Evolutionary conservation across 495 filamentous ascomycete genomes (phyloP), one percentile per base, ranked within the genome.

Genomic region (Rhizodiscina lignyota): DNA sequence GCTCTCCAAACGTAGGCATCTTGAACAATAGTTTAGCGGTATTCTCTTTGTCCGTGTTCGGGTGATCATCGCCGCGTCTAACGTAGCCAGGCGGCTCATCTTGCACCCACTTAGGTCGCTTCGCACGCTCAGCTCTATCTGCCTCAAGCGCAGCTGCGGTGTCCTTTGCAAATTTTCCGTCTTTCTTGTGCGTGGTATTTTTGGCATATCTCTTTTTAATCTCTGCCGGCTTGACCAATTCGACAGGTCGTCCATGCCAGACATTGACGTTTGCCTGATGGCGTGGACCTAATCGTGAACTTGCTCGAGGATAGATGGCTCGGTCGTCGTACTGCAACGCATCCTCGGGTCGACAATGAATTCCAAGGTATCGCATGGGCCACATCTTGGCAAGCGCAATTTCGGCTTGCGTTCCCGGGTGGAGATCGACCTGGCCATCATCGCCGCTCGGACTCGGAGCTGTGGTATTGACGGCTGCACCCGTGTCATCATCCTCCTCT

Each of bases 281-380:
- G 32, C 83, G 74, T 4, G 87, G 80, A 8, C 91, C 91, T 20
- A 96, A 57, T 6, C 91, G 79, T 37, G 89, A 96, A 48, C 83
- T 89, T 17, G 89, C 89, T 37, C 91, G 77, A 15, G 89, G 89
- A 45, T 94, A 96, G 40, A 96, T 96, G 2, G 58, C 56, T 32
- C 91, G 80, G 55, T 99, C 89, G 47, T 99, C 91, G 50, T 92
- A 91, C 50, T 99, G 91, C 12, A 99, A 60, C 3, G 83, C 89
- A 63, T 99, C 89, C 58, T 99, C 89, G 8, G 91, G 80, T 38
- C 83, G 75, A 55, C 89, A 94, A 58, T 99, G 91, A 38, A 93
- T 84, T 2, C 89, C 89, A 12, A 96, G 60, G 50, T 99, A 99
- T 36, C 89, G 74, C 56, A 89, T 94, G 13, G 86, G 89, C 89